Conservation (phyloP, 805 yeast species). For the Torulaspora maleeae region DNA sequence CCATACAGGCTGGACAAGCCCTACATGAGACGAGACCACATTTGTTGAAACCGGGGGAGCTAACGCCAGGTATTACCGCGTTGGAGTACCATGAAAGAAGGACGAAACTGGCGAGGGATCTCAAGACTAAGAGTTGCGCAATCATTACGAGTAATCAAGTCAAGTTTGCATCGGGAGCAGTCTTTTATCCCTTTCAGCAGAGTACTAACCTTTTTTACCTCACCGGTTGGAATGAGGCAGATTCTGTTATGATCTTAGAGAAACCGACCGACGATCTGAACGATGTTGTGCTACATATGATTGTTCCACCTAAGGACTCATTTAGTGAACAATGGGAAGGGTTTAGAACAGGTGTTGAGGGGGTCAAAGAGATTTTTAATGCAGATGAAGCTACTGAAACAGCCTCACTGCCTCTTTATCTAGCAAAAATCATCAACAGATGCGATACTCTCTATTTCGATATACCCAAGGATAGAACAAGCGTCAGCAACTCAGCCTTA, state of each 20-base stretch:
- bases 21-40: slow-evolving; percentile 79
- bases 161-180: slow-evolving; percentile 84
- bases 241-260: slow-evolving; percentile 64
- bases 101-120: slow-evolving; percentile 45
- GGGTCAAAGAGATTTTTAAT: slow-evolving; percentile 77
- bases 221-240: slow-evolving; percentile 92
- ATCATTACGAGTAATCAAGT: slow-evolving; percentile 67
- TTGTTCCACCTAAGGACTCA: slow-evolving; percentile 79
- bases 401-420: slow-evolving; percentile 40
- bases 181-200: slow-evolving; percentile 89
- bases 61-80: slow-evolving; percentile 86
- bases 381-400: slow-evolving; percentile 69
- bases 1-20: slow-evolving; percentile 73
- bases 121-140: slow-evolving; percentile 65
- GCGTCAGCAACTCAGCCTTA: slow-evolving; percentile 21
- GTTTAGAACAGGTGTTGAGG: slow-evolving; percentile 77
- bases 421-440: slow-evolving; percentile 45
- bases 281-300: slow-evolving; percentile 62
- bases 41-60: slow-evolving; percentile 64
- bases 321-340: slow-evolving; percentile 94
- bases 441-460: slow-evolving; percentile 57
- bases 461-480: slow-evolving; percentile 27
- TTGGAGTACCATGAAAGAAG: slow-evolving; percentile 76
- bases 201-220: slow-evolving; percentile 81
- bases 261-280: slow-evolving; percentile 51